Evolutionary conservation across 1,284 basidiomycete species (phyloP).

Genomic region (Ceratobasidium sp.): DNA sequence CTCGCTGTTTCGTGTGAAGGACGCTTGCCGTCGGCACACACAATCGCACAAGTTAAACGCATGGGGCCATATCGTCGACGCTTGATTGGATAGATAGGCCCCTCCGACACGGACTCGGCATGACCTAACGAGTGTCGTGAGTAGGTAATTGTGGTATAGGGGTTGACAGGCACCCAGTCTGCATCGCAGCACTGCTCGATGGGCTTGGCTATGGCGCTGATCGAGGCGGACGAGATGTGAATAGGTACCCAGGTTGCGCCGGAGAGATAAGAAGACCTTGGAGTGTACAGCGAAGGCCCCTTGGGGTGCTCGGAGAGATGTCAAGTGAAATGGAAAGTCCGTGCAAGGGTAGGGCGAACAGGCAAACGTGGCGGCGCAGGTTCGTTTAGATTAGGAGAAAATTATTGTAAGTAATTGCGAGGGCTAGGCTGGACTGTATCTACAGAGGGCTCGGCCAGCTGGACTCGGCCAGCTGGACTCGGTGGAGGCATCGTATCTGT

Average conservation of each 20-base stretch:
- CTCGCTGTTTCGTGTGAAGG: too few species aligned
- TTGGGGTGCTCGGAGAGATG: neutral
- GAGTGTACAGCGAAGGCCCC: neutral
- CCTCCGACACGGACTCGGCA: neutral
- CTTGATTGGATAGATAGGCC: neutral
- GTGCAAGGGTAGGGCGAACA: neutral
- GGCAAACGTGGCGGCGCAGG: too few species aligned
- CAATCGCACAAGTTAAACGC: too few species aligned
- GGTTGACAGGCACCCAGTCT: neutral
- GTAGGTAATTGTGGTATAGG: neutral
- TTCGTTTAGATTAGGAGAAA: too few species aligned
- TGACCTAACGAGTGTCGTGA: neutral
- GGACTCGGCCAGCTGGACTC: too few species aligned
- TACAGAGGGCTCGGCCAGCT: too few species aligned
- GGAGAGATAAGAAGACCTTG: conserved; percentile 9
- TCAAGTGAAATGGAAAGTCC: neutral
- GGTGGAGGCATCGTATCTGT: neutral
- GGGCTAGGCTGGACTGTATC: too few species aligned
- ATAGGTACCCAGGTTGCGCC: neutral
- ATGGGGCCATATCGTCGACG: neutral
- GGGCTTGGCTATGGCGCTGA: neutral
- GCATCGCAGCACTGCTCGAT: neutral
- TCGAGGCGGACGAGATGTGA: neutral
- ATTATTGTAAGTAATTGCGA: too few species aligned
- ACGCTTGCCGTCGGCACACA: too few species aligned